A percentile compares a stretch with the other conserved stretches of the same genome.
phyloP scores from a whole-genome alignment of 257 asterid genomes.

The Gardenia jasminoides region DNA sequence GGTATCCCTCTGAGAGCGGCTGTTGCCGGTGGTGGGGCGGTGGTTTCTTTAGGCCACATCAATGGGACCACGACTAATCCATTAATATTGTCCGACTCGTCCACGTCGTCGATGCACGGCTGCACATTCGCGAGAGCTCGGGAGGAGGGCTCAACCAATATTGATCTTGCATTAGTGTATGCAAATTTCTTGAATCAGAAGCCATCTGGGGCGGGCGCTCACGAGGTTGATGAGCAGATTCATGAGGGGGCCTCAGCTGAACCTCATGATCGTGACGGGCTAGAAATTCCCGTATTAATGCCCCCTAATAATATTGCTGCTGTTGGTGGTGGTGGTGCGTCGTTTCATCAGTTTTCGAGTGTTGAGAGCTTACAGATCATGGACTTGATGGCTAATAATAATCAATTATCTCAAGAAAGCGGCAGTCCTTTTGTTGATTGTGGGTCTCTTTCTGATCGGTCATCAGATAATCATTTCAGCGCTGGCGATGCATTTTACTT shows the following conservation, averaged over 20 bases:
- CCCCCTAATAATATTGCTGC: background rate
- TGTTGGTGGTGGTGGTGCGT: background rate
- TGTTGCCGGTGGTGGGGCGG: conserved; percentile 13
- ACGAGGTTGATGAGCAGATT: conserved; percentile 2
- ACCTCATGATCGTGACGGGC: background rate
- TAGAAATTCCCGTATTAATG: conserved; percentile 4
- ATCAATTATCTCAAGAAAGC: conserved; percentile 19
- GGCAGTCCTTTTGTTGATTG: conserved; percentile 23
- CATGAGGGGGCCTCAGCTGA: background rate
- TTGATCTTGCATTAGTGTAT: conserved; percentile 66
- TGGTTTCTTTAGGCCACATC: background rate
- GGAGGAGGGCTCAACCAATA: conserved; percentile 23
- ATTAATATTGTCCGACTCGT: conserved; percentile 5
- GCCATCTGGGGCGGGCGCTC: conserved; percentile 13
- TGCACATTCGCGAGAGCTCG: conserved; percentile 3
- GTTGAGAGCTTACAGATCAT: conserved; percentile 14
- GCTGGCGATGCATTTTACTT: conserved; percentile 13
- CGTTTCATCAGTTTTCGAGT: conserved; percentile 23
- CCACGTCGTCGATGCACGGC: background rate
- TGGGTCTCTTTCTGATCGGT: conserved; percentile 14
- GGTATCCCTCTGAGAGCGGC: conserved; percentile 6
- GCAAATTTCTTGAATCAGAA: conserved; percentile 57
- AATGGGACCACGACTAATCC: background rate
- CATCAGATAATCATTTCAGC: conserved; percentile 22
- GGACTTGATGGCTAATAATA: background rate